Evolutionary conservation across 345 rosid species (phyloP).

Genomic region (Citrus medica): DNA sequence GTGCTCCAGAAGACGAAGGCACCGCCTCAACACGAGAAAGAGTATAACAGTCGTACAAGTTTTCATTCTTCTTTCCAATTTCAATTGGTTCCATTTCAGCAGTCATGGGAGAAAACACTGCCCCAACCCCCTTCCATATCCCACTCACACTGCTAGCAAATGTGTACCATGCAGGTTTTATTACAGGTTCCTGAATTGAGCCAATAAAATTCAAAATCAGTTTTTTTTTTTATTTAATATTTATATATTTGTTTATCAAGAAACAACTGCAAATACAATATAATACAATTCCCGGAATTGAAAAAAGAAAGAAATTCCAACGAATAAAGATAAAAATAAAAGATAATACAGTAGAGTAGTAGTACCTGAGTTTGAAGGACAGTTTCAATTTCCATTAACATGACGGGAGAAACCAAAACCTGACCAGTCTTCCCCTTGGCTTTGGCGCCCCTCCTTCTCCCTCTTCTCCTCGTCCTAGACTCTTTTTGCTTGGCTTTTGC

Average conservation of each 20-base stretch:
- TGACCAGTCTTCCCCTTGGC: slow-evolving; percentile 37
- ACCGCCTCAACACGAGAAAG: slow-evolving; percentile 52
- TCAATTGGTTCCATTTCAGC: slow-evolving; percentile 93
- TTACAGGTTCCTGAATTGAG: slow-evolving; percentile 74
- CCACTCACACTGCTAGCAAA: slow-evolving; percentile 92
- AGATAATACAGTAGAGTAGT: no score
- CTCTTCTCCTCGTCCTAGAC: slow-evolving; percentile 38
- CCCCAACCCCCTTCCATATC: slow-evolving; percentile 96
- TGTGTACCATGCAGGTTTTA: slow-evolving; percentile 77
- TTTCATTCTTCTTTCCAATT: slow-evolving; percentile 58
- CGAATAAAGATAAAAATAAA: no score
- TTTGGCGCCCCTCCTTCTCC: slow-evolving; percentile 30
- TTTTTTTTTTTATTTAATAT: no score
- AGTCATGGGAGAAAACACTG: slow-evolving; percentile 79
- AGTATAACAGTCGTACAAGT: slow-evolving; percentile 76
- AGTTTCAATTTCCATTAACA: slow-evolving; percentile 76
- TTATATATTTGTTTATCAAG: no score
- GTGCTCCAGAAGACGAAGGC: slow-evolving; percentile 32
- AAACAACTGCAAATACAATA: background rate
- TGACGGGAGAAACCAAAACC: slow-evolving; percentile 60
- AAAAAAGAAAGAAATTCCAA: no score
- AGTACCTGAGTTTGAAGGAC: slow-evolving; percentile 87
- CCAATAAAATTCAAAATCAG: background rate
- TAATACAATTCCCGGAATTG: no score
- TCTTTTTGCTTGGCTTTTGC: slow-evolving; percentile 31